A percentile compares a stretch with the other conserved stretches of the same genome.
phyloP scores from a whole-genome alignment of 345 rosid species.

The Erucastrum elatum region DNA sequence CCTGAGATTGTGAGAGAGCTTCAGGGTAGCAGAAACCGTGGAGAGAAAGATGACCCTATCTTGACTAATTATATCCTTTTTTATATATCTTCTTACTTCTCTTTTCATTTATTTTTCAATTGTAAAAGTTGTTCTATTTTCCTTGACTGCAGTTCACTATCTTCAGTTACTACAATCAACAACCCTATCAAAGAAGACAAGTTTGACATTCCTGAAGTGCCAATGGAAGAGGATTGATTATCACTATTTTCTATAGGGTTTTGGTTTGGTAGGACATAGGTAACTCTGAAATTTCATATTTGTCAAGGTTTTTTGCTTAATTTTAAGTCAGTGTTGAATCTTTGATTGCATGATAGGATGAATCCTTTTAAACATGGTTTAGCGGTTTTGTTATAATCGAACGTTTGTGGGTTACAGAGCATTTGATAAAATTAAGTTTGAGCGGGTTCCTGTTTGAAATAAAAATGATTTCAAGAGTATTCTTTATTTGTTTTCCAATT shows the following conservation, averaged over 20 bases:
- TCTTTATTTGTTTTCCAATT: too few relatives aligned
- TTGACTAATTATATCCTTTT: conserved; percentile 74
- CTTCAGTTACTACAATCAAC: conserved; percentile 60
- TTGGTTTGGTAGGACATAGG: background rate
- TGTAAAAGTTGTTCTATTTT: conserved; percentile 10
- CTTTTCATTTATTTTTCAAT: background rate
- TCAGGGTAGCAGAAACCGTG: conserved; percentile 73
- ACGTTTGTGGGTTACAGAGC: background rate
- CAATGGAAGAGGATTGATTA: conserved; percentile 86
- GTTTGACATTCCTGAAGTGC: conserved; percentile 90
- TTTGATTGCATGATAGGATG: background rate
- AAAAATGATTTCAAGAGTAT: too few relatives aligned
- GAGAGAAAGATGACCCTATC: conserved; percentile 89
- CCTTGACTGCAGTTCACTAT: conserved; percentile 68
- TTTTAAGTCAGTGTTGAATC: background rate
- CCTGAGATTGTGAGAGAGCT: conserved; percentile 84
- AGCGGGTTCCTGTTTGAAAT: too few relatives aligned
- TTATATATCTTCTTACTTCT: conserved; percentile 17
- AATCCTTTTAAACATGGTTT: background rate
- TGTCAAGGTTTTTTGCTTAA: background rate
- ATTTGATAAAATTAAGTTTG: too few relatives aligned
- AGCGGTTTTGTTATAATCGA: background rate
- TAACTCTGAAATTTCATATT: conserved; percentile 9
- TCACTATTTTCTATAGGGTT: background rate
- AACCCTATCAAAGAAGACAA: conserved; percentile 81